Base-by-base conservation (phyloP, 345 rosid genomes). In the Aquilaria sinensis region DNA sequence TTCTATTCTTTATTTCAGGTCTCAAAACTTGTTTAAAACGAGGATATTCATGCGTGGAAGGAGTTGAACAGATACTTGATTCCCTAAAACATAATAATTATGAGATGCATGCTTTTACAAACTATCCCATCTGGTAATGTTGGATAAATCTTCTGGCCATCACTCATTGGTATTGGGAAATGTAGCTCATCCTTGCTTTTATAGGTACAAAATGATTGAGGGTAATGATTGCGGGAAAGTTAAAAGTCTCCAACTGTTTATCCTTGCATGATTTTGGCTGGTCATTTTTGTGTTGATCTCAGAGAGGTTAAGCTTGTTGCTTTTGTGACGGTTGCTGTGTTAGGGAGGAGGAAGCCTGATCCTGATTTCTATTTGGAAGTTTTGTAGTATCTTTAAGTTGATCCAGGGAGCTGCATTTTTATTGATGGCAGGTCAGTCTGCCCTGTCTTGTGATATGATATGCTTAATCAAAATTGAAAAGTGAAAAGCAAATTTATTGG, bases 301-400 rank as follows among this genome's bases (percentile, higher is more conserved):
- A 13, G 29, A 5, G 23, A 3, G 45, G 16, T 23, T 32, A 32
- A 30, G 13, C 16, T 37, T 57, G 47, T 41, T 57, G 13, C 31
- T n/a, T 12, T 37, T 37, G 43, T 37, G 43, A 37, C 43, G 2
- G 43, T 37, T 37, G 5, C 7, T 3, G 9, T 71, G 67, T 46
- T 74, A 93, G 97, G 98, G 51, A 93, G 84, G 75, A 90, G 97
- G 79, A 90, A 93, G 79, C 98, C 98, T 65, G 90, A 93, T 71
- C 92, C 72, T 58, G 81, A 79, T 51, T 83, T 82, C 73, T 90
- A 78, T 70, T 68, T 74, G 68, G 86, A 85, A 64, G 90, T 68
- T 53, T 70, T 81, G 58, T 62, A 66, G 57, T 83, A 79, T 67
- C 97, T 90, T 50, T 67, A 79, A 58, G 90, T 90, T 62, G 86